A percentile compares a stretch with the other conserved stretches of the same genome.
phyloP scores from a whole-genome alignment of 371 early-diverging fungal genomes.

The Nematocida sp. region DNA sequence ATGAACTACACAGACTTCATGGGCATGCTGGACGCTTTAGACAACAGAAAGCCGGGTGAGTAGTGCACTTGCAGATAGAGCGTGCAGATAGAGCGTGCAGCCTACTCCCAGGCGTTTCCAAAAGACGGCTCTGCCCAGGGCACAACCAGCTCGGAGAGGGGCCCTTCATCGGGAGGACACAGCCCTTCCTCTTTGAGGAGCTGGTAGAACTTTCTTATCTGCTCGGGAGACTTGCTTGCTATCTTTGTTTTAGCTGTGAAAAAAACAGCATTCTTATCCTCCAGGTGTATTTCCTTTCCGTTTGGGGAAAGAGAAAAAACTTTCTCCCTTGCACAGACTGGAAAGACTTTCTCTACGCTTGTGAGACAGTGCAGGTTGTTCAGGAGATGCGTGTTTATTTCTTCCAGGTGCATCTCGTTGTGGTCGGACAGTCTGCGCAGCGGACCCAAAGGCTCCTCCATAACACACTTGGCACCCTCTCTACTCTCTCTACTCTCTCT shows the following conservation, averaged over 20 bases:
- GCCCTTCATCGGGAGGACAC: neutral
- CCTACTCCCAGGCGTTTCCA: slow-evolving; percentile 22
- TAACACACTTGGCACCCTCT: too few relatives aligned
- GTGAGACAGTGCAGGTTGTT: neutral
- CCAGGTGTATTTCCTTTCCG: slow-evolving; percentile 15
- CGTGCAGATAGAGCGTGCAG: too few relatives aligned
- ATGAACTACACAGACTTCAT: slow-evolving; percentile 15
- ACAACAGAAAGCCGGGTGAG: too few relatives aligned
- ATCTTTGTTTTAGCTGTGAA: slow-evolving; percentile 4
- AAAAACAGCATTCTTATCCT: neutral
- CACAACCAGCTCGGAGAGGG: neutral
- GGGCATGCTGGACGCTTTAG: neutral
- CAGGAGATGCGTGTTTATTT: slow-evolving; percentile 18
- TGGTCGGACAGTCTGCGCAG: neutral
- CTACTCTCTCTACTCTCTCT: too few relatives aligned
- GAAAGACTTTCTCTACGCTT: slow-evolving; percentile 14
- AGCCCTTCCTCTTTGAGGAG: neutral
- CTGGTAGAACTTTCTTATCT: slow-evolving; percentile 21
- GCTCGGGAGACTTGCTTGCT: neutral
- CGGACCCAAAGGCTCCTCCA: too few relatives aligned
- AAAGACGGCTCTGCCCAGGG: slow-evolving; percentile 16
- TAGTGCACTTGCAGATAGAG: neutral
- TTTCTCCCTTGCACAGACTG: slow-evolving; percentile 4
- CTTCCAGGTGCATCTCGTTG: slow-evolving; percentile 10
- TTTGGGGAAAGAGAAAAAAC: neutral